phyloP scores from a whole-genome alignment of 441 rosid species.

The Gossypium davidsonii region DNA sequence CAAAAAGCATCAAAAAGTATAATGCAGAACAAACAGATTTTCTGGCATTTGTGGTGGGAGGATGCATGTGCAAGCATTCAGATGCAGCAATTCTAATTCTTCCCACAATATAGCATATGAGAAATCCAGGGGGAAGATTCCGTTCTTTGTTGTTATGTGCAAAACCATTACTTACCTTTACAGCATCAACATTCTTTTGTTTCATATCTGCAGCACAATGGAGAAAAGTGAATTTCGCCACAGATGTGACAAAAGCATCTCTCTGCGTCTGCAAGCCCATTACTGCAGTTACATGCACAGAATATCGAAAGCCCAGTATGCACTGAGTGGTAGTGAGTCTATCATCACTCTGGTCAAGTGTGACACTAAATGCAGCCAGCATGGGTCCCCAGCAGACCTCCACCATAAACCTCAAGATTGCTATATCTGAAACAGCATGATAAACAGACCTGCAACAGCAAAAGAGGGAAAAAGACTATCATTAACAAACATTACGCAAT shows the following conservation, averaged over 20 bases:
- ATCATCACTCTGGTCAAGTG: slow-evolving; percentile 95
- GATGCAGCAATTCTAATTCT: slow-evolving; percentile 2
- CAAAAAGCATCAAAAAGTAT: not conserved
- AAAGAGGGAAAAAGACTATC: not conserved
- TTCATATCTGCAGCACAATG: slow-evolving; percentile 97
- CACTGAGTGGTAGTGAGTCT: slow-evolving; percentile 86
- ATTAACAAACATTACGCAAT: not conserved
- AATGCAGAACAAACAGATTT: not conserved
- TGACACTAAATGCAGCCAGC: slow-evolving; percentile 95
- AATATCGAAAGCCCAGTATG: slow-evolving; percentile 76
- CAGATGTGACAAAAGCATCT: slow-evolving; percentile 96
- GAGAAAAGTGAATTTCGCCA: slow-evolving; percentile 94
- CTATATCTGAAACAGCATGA: slow-evolving; percentile 75
- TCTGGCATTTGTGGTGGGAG: not conserved
- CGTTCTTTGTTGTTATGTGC: not conserved
- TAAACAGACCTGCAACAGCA: slow-evolving; percentile 63
- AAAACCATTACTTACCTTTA: slow-evolving; percentile 56
- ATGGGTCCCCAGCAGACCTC: slow-evolving; percentile 99
- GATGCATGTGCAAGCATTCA: not conserved
- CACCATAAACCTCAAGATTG: slow-evolving; percentile 92
- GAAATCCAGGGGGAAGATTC: not conserved
- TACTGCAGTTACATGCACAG: slow-evolving; percentile 87
- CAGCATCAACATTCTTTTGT: slow-evolving; percentile 95
- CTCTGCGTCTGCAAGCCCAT: slow-evolving; percentile 99
- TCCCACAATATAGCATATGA: not conserved